Percentiles rank a stretch among this genome's conserved stretches.
Evolutionary conservation across 257 asterid species (phyloP).

Genomic region (Echium plantagineum): DNA sequence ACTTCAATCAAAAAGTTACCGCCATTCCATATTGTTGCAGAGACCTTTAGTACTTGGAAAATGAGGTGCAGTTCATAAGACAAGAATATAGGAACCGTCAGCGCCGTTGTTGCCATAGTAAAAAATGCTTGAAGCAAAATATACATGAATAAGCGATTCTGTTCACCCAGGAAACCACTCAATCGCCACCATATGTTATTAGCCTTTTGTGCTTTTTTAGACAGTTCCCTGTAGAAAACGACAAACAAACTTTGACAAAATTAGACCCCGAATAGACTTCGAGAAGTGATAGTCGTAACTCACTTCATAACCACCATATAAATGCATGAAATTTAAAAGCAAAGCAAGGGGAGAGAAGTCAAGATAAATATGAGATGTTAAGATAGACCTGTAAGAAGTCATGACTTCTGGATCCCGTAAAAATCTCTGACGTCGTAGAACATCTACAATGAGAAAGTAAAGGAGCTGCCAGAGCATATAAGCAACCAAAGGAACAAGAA

Average conservation of each 20-base stretch:
- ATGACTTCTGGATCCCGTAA: conserved; percentile 88
- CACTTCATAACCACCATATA: not conserved
- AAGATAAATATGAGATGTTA: not conserved
- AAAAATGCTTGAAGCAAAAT: conserved; percentile 76
- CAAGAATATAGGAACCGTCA: conserved; percentile 80
- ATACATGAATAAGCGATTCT: conserved; percentile 85
- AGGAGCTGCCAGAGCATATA: conserved; percentile 80
- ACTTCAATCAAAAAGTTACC: conserved; percentile 90
- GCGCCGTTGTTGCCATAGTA: conserved; percentile 83
- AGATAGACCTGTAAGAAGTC: conserved; percentile 85
- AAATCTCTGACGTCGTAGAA: conserved; percentile 75
- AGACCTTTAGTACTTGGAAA: conserved; percentile 80
- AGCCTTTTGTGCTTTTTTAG: conserved; percentile 91
- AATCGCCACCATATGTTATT: conserved; percentile 91
- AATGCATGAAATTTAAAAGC: not conserved
- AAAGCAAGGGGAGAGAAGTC: not conserved
- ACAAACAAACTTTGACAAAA: conserved; percentile 2
- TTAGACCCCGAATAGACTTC: not conserved
- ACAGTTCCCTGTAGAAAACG: conserved; percentile 49
- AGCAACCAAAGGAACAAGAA: conserved; percentile 71
- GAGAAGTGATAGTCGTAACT: not conserved
- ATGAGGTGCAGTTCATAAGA: conserved; percentile 56
- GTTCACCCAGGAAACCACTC: conserved; percentile 88
- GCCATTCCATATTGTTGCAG: conserved; percentile 88
- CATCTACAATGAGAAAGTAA: conserved; percentile 83